Evolutionary conservation across 73 alveolate species (phyloP), one percentile per base, ranked within the genome.

Genomic region (Paramecium caudatum): DNA sequence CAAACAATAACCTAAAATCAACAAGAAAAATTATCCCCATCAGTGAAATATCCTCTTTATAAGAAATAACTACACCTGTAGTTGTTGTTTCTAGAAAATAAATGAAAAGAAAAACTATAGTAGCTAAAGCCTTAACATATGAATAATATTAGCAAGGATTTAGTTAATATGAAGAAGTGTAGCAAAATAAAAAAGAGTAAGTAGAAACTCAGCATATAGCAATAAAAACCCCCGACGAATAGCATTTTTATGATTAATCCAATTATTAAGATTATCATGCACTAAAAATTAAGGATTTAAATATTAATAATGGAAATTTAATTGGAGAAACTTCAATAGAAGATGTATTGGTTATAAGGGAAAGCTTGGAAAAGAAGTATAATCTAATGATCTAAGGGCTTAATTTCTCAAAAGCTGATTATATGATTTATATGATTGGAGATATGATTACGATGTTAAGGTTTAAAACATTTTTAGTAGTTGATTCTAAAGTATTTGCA

Each of bases 401-500:
- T 7, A 74, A 74, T 74, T 74, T 27, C 41, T 0, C 4, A 6
- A 39, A 74, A 39, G 6, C 21, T 17, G 88, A 30, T 41, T 74
- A 74, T 17, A 27, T 37, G 43, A 74, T 74, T 4, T 74, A 74
- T 8, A 27, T 74, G 65, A 39, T 46, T 16, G 32, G 55, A 21
- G 69, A 39, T 9, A 74, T 74, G 7, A 1, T 74, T 4, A 74
- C 19, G 32, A 74, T 27, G 43, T 4, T 74, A 43, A 10, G 32
- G 43, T 27, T 19, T 12, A 74, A 74, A 43, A 2, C 43, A 15
- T 74, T 16, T 7, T 43, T 37, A 3, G 17, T 82, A 8, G 91
- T 82, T 47, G 83, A 82, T 21, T 82, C 91, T 3, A 83, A 50
- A 12, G 25, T n/a, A 6, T 81, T 90, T 47, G 25, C 13, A 19